phyloP scores from a whole-genome alignment of 352 stramenopile species.

The Phytophthora cryptogea region DNA sequence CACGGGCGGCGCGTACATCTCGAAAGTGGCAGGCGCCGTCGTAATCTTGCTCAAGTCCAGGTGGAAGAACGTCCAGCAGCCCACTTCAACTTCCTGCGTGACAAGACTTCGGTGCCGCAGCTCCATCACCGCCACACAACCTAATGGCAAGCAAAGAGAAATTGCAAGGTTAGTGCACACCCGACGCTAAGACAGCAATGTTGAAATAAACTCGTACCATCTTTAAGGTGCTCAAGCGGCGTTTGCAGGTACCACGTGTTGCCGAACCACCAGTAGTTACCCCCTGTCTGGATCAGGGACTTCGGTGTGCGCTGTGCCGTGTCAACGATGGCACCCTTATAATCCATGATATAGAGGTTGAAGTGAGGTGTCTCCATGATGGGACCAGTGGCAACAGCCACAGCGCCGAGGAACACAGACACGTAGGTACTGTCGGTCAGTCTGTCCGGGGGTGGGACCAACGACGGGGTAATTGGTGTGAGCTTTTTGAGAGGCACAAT shows the following conservation, averaged over 20 bases:
- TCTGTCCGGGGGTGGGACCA: constrained; percentile 57
- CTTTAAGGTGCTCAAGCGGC: constrained; percentile 84
- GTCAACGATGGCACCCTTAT: constrained; percentile 71
- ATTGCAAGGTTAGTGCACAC: constrained; percentile 10
- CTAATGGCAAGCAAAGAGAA: constrained; percentile 34
- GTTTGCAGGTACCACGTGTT: constrained; percentile 90
- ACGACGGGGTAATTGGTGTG: constrained; percentile 30
- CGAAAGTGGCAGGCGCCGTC: constrained; percentile 81
- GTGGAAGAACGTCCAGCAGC: constrained; percentile 91
- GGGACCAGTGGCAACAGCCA: constrained; percentile 79
- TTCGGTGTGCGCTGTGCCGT: constrained; percentile 79
- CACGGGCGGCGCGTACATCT: constrained; percentile 88
- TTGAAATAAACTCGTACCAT: constrained; percentile 51
- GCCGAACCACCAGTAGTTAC: constrained; percentile 90
- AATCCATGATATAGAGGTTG: constrained; percentile 86
- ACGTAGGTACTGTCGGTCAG: constrained; percentile 85
- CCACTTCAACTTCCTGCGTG: constrained; percentile 86
- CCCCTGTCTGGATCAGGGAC: constrained; percentile 84
- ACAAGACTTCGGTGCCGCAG: constrained; percentile 82
- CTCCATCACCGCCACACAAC: constrained; percentile 88
- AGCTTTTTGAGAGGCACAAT: constrained; percentile 26
- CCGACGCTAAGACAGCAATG: constrained; percentile 1
- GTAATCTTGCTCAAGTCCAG: constrained; percentile 90
- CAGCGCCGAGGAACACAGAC: constrained; percentile 81
- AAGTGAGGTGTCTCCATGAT: constrained; percentile 91